These are phyloP conservation scores for Penicillium palitans DNA, from an alignment of 2,329 filamentous ascomycete species.

Conservation along the genomic window DNA sequence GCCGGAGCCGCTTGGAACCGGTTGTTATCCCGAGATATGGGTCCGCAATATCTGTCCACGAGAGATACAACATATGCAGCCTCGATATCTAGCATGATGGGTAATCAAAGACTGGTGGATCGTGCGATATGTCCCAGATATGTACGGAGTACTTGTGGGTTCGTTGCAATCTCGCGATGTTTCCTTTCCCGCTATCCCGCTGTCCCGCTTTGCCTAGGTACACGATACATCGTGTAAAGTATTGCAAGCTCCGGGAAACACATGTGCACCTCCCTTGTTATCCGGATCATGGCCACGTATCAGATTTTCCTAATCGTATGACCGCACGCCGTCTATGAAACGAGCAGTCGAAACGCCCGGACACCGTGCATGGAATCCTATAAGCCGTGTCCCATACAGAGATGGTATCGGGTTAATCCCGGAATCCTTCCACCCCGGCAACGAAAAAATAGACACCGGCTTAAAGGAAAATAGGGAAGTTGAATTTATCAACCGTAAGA, in stretches of 20 bases:
- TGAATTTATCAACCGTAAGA: background rate
- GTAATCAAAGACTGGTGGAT: background rate
- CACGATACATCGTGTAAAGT: background rate
- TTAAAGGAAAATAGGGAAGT: background rate
- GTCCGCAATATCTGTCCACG: background rate
- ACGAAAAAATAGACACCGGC: background rate
- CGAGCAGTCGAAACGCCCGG: background rate
- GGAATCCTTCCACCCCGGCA: background rate
- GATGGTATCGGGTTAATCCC: background rate
- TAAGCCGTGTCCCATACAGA: background rate
- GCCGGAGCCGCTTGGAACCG: slow-evolving; percentile 4
- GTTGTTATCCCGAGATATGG: background rate
- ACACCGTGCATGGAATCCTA: too few relatives aligned
- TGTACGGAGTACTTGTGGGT: background rate
- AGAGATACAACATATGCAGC: background rate
- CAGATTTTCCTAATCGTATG: background rate
- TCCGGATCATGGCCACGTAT: background rate
- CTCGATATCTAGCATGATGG: background rate
- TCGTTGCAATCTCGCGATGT: background rate
- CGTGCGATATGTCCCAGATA: background rate
- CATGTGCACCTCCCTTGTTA: background rate
- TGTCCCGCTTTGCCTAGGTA: background rate
- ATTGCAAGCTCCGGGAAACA: background rate
- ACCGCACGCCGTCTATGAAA: background rate
- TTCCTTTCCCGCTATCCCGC: slow-evolving; percentile 4